Conservation (phyloP, 441 rosid species). For the Pelargonium cotyledonis region DNA sequence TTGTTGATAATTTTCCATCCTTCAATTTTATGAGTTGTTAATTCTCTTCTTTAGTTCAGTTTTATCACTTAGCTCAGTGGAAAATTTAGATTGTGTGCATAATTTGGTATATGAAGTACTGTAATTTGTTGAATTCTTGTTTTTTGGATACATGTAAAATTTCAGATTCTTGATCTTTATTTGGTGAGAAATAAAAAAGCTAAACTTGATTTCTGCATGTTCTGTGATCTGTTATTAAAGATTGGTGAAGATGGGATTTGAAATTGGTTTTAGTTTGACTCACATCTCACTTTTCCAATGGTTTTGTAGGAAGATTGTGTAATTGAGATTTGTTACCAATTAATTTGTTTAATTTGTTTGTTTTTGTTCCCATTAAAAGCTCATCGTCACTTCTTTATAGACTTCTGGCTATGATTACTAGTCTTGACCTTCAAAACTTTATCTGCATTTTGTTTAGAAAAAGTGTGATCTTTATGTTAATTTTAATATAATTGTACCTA, state of each 20-base stretch:
- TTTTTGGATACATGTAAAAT: neutral
- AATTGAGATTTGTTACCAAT: no score
- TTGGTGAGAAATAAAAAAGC: neutral
- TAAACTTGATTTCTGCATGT: neutral
- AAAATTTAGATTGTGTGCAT: neutral
- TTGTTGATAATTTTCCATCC: constrained; percentile 27
- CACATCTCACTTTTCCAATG: no score
- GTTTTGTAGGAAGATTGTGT: no score
- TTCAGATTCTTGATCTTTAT: neutral
- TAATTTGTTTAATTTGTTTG: neutral
- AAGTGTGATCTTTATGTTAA: neutral
- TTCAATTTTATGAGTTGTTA: no score
- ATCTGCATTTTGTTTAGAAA: neutral
- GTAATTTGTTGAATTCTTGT: neutral
- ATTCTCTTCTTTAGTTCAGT: neutral
- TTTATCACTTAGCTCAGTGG: neutral
- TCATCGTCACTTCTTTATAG: neutral
- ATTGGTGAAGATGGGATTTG: constrained; percentile 1
- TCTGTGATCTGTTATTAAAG: no score
- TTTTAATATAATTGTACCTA: neutral
- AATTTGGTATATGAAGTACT: neutral
- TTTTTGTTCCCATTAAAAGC: constrained; percentile 2
- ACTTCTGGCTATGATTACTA: no score
- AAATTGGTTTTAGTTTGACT: no score
- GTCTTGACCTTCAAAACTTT: no score